Base-by-base conservation (phyloP, 2,329 filamentous ascomycete species). In the Claviceps pusilla region DNA sequence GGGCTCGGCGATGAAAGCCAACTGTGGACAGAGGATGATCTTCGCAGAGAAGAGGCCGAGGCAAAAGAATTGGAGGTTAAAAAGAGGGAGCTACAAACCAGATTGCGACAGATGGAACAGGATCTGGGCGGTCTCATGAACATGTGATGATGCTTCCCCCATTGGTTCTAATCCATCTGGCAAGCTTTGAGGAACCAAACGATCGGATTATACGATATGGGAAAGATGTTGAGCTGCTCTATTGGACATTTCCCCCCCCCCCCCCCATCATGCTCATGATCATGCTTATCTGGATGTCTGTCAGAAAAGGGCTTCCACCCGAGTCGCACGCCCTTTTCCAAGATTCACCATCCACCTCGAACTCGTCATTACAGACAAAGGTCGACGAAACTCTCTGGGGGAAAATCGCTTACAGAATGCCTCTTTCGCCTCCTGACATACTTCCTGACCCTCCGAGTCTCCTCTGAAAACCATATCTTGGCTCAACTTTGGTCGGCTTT, bases 41-140 rank as follows among this genome's bases (percentile, higher is more conserved):
- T 89, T 54, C 74, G 74, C 58, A 73, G 74, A 56, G 86, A 88
- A 63, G 85, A 89, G 63, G 83, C 84, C 53, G 84, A 82, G 64
- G 74, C 78, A 4, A 71, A 72, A 53, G 74, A 76, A 65, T 65
- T 82, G 65, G 79, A 82, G 56, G 67, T 64, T 56, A 78, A 74
- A 67, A 82, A 80, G 68, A 71, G 68, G 58, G 77, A 80, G 60
- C 61, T 82, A 48, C 77, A 81, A 62, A 69, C 68, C 56, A 72
- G 76, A 57, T 56, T 82, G 55, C 68, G 69, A 45, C 68, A 73
- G 6, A 77, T 81, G 73, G 76, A 80, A 55, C 76, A 74, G 59
- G 78, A 82, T 54, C 59, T 81, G 5, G 76, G 75, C 3, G 78
- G 74, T 3, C 61, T 82, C 58, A 69, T 77, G 61, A 68, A 73